Evolutionary conservation across 768 basidiomycete species (phyloP).

Genomic region (Russula foetens): DNA sequence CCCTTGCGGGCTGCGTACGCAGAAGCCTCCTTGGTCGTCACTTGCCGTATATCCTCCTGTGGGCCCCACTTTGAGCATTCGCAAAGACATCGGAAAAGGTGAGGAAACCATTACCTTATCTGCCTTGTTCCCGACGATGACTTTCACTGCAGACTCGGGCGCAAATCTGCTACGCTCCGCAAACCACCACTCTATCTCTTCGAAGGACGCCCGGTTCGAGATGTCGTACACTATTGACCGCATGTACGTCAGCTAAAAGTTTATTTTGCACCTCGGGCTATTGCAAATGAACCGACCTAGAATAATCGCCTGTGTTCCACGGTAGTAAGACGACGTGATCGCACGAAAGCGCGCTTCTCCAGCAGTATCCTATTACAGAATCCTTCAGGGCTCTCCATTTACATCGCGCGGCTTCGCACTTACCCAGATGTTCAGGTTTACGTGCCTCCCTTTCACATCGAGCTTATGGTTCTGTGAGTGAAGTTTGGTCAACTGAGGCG

Average conservation of each 20-base stretch:
- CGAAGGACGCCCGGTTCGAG: conserved; percentile 84
- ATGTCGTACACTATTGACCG: conserved; percentile 99
- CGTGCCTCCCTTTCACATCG: conserved; percentile 71
- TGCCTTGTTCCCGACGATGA: conserved; percentile 89
- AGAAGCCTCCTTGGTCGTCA: conserved; percentile 66
- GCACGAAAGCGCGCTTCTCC: conserved; percentile 95
- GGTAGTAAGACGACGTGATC: conserved; percentile 90
- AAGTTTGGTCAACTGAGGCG: no score
- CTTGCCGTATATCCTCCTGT: conserved; percentile 89
- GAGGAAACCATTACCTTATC: conserved; percentile 55
- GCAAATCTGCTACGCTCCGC: conserved; percentile 90
- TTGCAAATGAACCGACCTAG: no score
- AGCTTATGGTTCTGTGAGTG: conserved; percentile 67
- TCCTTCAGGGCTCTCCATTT: neutral
- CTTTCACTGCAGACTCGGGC: conserved; percentile 75
- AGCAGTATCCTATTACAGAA: conserved; percentile 80
- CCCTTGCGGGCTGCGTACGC: conserved; percentile 74
- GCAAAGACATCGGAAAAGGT: neutral
- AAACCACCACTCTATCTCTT: conserved; percentile 85
- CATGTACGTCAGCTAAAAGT: no score
- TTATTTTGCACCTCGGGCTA: no score
- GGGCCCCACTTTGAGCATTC: no score
- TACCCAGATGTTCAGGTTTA: conserved; percentile 96
- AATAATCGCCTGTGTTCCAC: conserved; percentile 77
- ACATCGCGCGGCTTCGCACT: conserved; percentile 22